Percentiles rank a stretch among this genome's conserved stretches.
Evolutionary conservation across 1,139 yeast species (phyloP).

Genomic region (Taphrina flavorubra): DNA sequence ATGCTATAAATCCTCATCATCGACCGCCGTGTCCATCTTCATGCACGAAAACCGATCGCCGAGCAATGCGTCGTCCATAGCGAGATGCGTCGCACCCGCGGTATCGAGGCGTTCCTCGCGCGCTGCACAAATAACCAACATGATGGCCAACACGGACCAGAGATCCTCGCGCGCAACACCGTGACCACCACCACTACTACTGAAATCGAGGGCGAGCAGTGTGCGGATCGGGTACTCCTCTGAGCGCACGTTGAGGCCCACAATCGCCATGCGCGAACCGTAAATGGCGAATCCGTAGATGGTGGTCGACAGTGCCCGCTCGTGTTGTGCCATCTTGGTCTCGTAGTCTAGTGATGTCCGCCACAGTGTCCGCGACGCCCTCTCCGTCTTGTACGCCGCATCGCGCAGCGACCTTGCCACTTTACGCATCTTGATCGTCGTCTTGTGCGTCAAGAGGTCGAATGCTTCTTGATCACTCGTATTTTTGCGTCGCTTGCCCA

Average conservation of each 20-base stretch:
- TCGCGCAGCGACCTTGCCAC: constrained; percentile 12
- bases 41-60: constrained; percentile 8
- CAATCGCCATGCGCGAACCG: constrained; percentile 28
- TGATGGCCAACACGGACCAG: constrained; percentile 38
- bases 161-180: constrained; percentile 24
- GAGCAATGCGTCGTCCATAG: background rate
- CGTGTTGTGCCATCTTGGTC: constrained; percentile 1
- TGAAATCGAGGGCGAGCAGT: constrained; percentile 30
- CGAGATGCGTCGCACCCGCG: background rate
- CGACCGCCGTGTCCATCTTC: background rate
- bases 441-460: constrained; percentile 1
- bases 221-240: constrained; percentile 28
- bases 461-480: background rate
- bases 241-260: constrained; percentile 29
- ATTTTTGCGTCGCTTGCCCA: background rate
- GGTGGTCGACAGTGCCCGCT: constrained; percentile 21
- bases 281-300: constrained; percentile 37
- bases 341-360: background rate
- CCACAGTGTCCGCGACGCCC: background rate
- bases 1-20: background rate
- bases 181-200: background rate
- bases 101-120: constrained; percentile 48
- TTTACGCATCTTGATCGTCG: constrained; percentile 1
- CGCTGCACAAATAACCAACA: constrained; percentile 43
- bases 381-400: background rate